Percentiles rank a stretch among this genome's conserved stretches.
These are phyloP conservation scores for Aphanomyces cochlioides DNA, from an alignment of 352 stramenopile genomes.

Conservation along the genomic window DNA sequence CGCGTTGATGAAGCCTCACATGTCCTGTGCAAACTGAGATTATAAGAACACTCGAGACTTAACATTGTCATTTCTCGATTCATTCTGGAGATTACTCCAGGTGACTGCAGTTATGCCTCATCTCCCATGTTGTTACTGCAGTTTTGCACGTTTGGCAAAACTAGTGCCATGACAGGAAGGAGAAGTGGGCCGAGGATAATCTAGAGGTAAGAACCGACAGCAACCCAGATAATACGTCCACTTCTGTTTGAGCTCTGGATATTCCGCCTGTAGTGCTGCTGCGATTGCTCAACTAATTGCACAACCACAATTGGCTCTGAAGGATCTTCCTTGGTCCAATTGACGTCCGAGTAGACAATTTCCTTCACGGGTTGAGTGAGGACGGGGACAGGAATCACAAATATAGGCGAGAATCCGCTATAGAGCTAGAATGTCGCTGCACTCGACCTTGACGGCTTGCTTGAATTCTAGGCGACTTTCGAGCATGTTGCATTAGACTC, in stretches of 20 bases:
- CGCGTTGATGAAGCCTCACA: too few relatives aligned
- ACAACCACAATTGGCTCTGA: not conserved
- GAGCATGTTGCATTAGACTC: constrained; percentile 9
- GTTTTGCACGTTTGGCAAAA: not conserved
- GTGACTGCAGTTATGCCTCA: too few relatives aligned
- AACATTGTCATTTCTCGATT: too few relatives aligned
- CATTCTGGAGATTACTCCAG: too few relatives aligned
- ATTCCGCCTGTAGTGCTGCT: not conserved
- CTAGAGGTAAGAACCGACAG: constrained; percentile 2
- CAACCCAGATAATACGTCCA: not conserved
- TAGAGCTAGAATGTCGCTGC: constrained; percentile 20
- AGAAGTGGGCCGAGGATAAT: not conserved
- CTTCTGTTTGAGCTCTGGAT: not conserved
- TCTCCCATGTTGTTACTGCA: too few relatives aligned
- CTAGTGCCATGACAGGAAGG: not conserved
- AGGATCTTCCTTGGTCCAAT: not conserved
- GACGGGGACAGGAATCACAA: constrained; percentile 18
- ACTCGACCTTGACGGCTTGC: constrained; percentile 6
- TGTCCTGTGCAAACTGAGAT: too few relatives aligned
- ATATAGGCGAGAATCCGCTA: not conserved
- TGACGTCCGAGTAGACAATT: not conserved
- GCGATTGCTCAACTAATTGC: constrained; percentile 16
- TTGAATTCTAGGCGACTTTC: not conserved
- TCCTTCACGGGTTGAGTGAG: constrained; percentile 23
- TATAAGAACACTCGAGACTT: too few relatives aligned